These are phyloP conservation scores for Talaromyces liani DNA, from an alignment of 495 filamentous ascomycete genomes.

Conservation along the genomic window DNA sequence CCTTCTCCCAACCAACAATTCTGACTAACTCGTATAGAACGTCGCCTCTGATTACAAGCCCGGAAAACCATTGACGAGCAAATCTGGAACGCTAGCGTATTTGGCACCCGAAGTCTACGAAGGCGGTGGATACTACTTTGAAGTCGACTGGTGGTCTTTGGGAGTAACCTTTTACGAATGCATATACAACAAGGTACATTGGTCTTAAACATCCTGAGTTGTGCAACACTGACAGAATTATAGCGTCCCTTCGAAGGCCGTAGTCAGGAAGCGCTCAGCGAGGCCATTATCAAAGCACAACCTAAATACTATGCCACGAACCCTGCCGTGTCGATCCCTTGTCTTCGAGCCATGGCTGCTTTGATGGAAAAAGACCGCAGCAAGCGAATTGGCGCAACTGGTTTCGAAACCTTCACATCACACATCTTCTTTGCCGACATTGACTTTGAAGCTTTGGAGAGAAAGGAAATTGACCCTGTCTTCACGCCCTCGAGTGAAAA, in stretches of 20 bases:
- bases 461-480: slow-evolving; percentile 84
- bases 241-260: slow-evolving; percentile 88
- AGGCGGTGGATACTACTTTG: slow-evolving; percentile 74
- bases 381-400: slow-evolving; percentile 69
- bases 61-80: slow-evolving; percentile 81
- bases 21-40: slow-evolving; percentile 52
- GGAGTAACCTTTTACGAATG: slow-evolving; percentile 97
- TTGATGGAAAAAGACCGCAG: slow-evolving; percentile 74
- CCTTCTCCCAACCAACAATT: background rate
- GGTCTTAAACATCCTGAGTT: background rate
- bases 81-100: slow-evolving; percentile 93
- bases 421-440: slow-evolving; percentile 84
- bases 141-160: slow-evolving; percentile 98
- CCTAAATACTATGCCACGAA: slow-evolving; percentile 85
- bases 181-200: slow-evolving; percentile 88
- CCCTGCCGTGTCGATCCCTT: slow-evolving; percentile 78
- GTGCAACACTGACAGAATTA: slow-evolving; percentile 19
- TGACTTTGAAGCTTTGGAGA: slow-evolving; percentile 78
- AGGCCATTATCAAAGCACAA: slow-evolving; percentile 72
- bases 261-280: slow-evolving; percentile 70
- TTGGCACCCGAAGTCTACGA: slow-evolving; percentile 93
- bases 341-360: slow-evolving; percentile 76
- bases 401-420: slow-evolving; percentile 72
- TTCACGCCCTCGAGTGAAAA: slow-evolving; percentile 93
- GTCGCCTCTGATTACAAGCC: slow-evolving; percentile 88